These are phyloP conservation scores for Tripidium arundinaceum DNA, from an alignment of 202 grass and related monocot species.

Conservation along the genomic window DNA sequence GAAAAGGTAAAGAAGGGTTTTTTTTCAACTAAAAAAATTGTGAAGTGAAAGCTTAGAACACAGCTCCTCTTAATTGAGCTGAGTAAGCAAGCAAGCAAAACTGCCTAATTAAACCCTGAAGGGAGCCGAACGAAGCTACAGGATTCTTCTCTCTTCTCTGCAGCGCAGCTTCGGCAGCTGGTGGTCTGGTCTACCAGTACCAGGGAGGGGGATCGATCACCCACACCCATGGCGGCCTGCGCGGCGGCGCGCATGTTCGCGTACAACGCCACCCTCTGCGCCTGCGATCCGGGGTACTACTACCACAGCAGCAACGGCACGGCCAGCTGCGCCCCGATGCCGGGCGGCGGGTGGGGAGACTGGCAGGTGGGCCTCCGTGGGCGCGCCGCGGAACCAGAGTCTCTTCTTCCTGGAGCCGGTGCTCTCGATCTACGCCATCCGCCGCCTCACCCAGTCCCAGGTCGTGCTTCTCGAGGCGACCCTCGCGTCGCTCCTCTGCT, in stretches of 20 bases:
- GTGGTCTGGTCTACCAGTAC: neutral
- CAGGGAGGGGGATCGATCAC: neutral
- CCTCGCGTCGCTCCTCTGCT: conserved; percentile 48
- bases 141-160: neutral
- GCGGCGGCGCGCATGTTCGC: conserved; percentile 57
- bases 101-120: neutral
- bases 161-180: neutral
- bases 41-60: neutral
- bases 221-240: conserved; percentile 42
- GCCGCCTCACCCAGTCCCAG: conserved; percentile 86
- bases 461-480: conserved; percentile 63
- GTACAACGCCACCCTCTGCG: conserved; percentile 66
- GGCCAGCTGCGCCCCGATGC: conserved; percentile 13
- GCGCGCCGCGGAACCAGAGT: conserved; percentile 44
- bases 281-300: conserved; percentile 70
- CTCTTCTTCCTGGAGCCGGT: conserved; percentile 67
- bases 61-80: too few species aligned
- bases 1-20: neutral
- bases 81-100: neutral
- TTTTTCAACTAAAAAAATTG: neutral
- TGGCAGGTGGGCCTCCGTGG: conserved; percentile 64
- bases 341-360: conserved; percentile 23
- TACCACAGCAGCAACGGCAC: conserved; percentile 25
- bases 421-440: conserved; percentile 58
- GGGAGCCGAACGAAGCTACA: neutral